Base-by-base conservation (phyloP, 495 filamentous ascomycete genomes). In the Aspergillus taichungensis region DNA sequence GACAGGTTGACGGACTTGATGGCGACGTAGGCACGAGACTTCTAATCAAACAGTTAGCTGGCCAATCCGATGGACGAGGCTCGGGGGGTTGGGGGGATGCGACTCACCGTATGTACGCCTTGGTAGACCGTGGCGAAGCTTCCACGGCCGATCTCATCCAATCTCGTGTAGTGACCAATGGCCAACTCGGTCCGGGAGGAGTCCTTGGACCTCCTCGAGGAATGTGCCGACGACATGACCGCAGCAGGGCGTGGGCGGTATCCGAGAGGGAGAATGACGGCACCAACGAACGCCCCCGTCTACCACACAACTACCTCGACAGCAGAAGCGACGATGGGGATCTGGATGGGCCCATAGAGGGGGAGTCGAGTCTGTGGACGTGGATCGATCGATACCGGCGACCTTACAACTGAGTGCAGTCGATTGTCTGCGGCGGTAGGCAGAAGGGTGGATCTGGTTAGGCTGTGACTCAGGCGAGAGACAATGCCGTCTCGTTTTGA, bases 121-220 rank as follows among this genome's bases (percentile, higher is more conserved):
- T 83, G 79, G 61, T 88, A 96, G 50, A 96, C 90, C 43, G 86
- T 88, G 47, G 90, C 90, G 72, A 96, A 96, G 76, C 90, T 96
- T 33, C 90, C 90, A 69, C 87, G 87, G 41, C 90, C 90, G 55
- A 96, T 94, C 68, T 95, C 83, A 43, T 84, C 80, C 49, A 85
- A 73, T 55, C 88, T 76, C 48, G 74, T 75, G 59, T 90, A 96
- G 46, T 75, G 73, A 35, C 88, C 89, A 57, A 95, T 78, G 35
- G 77, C 64, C 72, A 81, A 77, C 48, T 85, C 82, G 52, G 70
- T 62, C 29, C 62, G 66, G 24, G 61, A 56, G 39, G 64, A 34
- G 47, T 74, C 62, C 35, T 63, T 64, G 37, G 69, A 59, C 55
- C 72, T 69, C 57, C 71, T 68, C 29, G 72, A 52, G 37, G 61